Conservation (phyloP, 352 stramenopile species). For the Albugo laibachii region DNA sequence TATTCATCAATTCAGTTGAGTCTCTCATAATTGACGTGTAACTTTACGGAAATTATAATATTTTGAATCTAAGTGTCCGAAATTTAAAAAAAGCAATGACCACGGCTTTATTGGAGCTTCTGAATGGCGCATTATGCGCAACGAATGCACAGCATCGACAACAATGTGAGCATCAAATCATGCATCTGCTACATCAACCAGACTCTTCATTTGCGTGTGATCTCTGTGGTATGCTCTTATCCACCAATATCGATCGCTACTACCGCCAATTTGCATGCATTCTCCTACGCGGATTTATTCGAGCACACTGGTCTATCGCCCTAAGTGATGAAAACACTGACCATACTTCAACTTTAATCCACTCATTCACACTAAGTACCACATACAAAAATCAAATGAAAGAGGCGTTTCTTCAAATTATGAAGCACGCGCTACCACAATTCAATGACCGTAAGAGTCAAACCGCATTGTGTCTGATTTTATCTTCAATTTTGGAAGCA, state of each 20-base stretch:
- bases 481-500: conserved; percentile 65
- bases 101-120: too few species aligned
- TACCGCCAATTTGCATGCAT: conserved; percentile 52
- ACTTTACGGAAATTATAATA: too few species aligned
- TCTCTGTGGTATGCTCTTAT: conserved; percentile 49
- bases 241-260: conserved; percentile 9
- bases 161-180: conserved; percentile 46
- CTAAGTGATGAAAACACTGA: conserved; percentile 14
- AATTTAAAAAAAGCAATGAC: too few species aligned
- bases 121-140: too few species aligned
- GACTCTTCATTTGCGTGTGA: conserved; percentile 34
- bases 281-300: conserved; percentile 58
- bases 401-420: conserved; percentile 24
- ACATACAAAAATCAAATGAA: conserved; percentile 49
- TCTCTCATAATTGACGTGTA: too few species aligned
- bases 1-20: too few species aligned
- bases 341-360: background rate
- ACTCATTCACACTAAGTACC: conserved; percentile 17
- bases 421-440: conserved; percentile 34
- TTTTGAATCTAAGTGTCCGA: too few species aligned
- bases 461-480: conserved; percentile 49
- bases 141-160: background rate
- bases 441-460: conserved; percentile 55
- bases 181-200: conserved; percentile 22
- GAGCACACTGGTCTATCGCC: conserved; percentile 24